Evolutionary conservation across 2,329 filamentous ascomycete species (phyloP), one percentile per base, ranked within the genome.

Genomic region (Aspergillus costaricaensis): DNA sequence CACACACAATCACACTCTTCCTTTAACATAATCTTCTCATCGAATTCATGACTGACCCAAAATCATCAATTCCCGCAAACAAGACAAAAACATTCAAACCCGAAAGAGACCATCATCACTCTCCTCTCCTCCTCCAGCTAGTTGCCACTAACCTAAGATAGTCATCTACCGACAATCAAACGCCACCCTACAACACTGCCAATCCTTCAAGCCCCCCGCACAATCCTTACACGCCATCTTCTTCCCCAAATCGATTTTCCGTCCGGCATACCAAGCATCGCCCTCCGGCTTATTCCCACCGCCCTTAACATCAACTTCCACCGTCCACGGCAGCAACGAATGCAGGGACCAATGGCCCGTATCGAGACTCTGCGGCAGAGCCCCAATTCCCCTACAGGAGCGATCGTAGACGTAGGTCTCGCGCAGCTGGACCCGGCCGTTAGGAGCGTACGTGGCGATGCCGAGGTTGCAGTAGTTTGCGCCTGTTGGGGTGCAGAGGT

Each of bases 241-340:
- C 53, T 32, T 55, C 10, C 53, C 53, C 25, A 55, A 6, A 12
- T 55, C 53, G 4, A 41, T 55, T 17, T 55, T 55, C 41, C 53
- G 39, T 7, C 53, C 53, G 21, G 53, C 53, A 43, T 55, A 55
- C 41, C 41, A 44, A 25, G 44, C 44, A 5, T 30, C 44, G 2
- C 53, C 53, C 6, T 47, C 53, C 38, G 53, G 53, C 3, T 21
- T 36, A 8, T 15, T 47, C 5, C 39, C 53, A 2, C 38, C 53
- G 3, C 39, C 39, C 21, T 27, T 55, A 8, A 55, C 25, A 14
- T 27, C 25, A n/a, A 55, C 17, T 14, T 55, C 53, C 39, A 55
- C 53, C 8, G 53, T 55, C 39, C 39, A 55, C 4, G 53, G 53
- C 41, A 55, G 17, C 53, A 55, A 17, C 12, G 53, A 55, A 25